Base-by-base conservation (phyloP, 1,284 basidiomycete species). In the Marasmius fiardii region DNA sequence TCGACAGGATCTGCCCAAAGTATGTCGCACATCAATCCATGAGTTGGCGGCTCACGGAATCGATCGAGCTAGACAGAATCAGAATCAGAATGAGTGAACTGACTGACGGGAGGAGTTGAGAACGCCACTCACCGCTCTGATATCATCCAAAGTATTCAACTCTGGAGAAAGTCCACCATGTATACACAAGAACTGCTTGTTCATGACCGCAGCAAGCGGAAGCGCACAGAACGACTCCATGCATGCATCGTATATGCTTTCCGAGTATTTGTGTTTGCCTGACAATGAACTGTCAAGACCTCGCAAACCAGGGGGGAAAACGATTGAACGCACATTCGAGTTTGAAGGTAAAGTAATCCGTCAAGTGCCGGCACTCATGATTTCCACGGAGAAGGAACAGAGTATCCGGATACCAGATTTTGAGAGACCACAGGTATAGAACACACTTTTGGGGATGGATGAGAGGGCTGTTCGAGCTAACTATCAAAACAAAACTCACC, bases 121-220 rank as follows among this genome's bases (percentile, higher is more conserved):
- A 54, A 45, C 56, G 10, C 21, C 31, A 71, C 83, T 56, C 58
- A 92, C 92, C 21, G 75, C 76, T 45, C 92, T 85, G 54, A 97
- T 82, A 71, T 97, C 94, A 62, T 97, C 94, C 45, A 97, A 80
- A 1, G 93, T 95, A 65, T 92, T 86, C 37, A 97, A 74, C 67
- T 97, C 94, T 0, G 94, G 94, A 0, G 90, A 93, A 26, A 97
- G 80, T 41, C 94, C 95, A 53, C 94, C 94, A 64, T 97, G 94
- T 58, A 97, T 95, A 72, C 95, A 97, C 59, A 97, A 77, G 74
- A 97, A 97, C 71, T 97, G 94, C 74, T 96, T 96, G 81, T 97
- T 97, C 92, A 97, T 95, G 68, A 97, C 75, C 16, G 94, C 95
- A 0, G 94, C 94, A 1, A 97, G 82, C 1, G 95, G 95, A 2